Percentiles rank a stretch among this genome's conserved stretches.
Evolutionary conservation across 2,329 filamentous ascomycete species (phyloP).

Genomic region (Colletotrichum orbiculare): DNA sequence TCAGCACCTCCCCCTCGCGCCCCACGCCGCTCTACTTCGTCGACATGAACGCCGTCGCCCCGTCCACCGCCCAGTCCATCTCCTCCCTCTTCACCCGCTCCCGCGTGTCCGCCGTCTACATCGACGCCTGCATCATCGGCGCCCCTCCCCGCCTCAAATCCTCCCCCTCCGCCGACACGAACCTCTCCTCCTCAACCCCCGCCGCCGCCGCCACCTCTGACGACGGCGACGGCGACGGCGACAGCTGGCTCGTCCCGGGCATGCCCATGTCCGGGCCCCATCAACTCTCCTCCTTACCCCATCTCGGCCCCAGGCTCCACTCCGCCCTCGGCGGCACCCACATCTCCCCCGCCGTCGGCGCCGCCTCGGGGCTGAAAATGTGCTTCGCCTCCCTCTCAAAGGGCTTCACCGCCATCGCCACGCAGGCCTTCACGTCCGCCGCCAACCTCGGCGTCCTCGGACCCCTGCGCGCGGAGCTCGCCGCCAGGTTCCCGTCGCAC

Average conservation of each 20-base stretch:
- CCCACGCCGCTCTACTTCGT: constrained; percentile 64
- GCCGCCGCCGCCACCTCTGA: constrained; percentile 31
- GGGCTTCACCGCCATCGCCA: constrained; percentile 74
- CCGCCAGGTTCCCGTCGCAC: constrained; percentile 58
- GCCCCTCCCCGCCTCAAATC: constrained; percentile 56
- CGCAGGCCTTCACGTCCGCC: constrained; percentile 79
- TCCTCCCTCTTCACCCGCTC: constrained; percentile 54
- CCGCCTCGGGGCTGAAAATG: constrained; percentile 72
- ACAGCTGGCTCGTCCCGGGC: constrained; percentile 52
- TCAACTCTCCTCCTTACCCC: constrained; percentile 51
- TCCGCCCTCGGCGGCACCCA: constrained; percentile 59
- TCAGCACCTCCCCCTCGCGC: constrained; percentile 47
- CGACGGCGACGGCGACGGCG: constrained; percentile 22
- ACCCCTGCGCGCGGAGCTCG: constrained; percentile 67
- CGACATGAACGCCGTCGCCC: constrained; percentile 76
- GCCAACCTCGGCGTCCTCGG: constrained; percentile 69
- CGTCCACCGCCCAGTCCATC: constrained; percentile 60
- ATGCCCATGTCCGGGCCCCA: constrained; percentile 63
- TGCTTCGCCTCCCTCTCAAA: constrained; percentile 72
- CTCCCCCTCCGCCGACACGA: constrained; percentile 36
- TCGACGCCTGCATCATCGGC: constrained; percentile 71
- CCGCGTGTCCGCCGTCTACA: constrained; percentile 56
- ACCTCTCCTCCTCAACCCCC: constrained; percentile 32
- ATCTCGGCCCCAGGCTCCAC: constrained; percentile 53
- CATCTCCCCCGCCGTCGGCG: constrained; percentile 61